Evolutionary conservation across 2,329 filamentous ascomycete genomes (phyloP).

Genomic region (Cytospora schulzeri): DNA sequence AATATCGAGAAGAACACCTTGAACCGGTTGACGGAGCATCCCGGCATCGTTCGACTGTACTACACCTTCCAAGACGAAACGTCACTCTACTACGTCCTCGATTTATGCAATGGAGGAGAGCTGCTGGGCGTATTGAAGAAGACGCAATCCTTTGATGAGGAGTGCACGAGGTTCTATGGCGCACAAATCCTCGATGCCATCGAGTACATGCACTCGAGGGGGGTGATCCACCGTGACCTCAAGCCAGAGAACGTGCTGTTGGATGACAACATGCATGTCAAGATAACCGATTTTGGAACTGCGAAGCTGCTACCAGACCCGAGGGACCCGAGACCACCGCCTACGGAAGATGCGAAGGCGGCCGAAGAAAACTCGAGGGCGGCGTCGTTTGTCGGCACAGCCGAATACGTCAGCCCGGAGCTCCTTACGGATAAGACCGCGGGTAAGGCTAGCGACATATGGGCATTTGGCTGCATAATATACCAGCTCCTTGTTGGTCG

Average conservation of each 20-base stretch:
- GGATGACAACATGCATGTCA: slow-evolving; percentile 95
- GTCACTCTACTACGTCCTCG: slow-evolving; percentile 94
- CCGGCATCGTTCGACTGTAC: slow-evolving; percentile 92
- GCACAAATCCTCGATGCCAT: slow-evolving; percentile 96
- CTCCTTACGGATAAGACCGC: slow-evolving; percentile 95
- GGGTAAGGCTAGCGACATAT: slow-evolving; percentile 95
- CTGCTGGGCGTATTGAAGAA: slow-evolving; percentile 91
- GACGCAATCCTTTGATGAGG: slow-evolving; percentile 90
- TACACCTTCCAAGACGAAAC: slow-evolving; percentile 98
- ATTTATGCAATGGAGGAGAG: slow-evolving; percentile 90
- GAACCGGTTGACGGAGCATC: slow-evolving; percentile 93
- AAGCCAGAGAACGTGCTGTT: slow-evolving; percentile 97
- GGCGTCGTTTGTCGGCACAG: slow-evolving; percentile 94
- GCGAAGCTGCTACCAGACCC: slow-evolving; percentile 82
- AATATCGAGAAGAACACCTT: slow-evolving; percentile 99
- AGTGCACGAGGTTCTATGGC: slow-evolving; percentile 91
- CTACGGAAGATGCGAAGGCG: slow-evolving; percentile 8
- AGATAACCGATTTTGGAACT: slow-evolving; percentile 98
- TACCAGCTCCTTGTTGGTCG: slow-evolving; percentile 95
- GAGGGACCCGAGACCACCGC: slow-evolving; percentile 47
- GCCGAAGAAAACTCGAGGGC: slow-evolving; percentile 69
- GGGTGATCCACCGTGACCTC: slow-evolving; percentile 93
- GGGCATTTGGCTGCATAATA: slow-evolving; percentile 98
- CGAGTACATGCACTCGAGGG: slow-evolving; percentile 95
- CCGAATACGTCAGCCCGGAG: slow-evolving; percentile 97